Evolutionary conservation across 768 basidiomycete genomes (phyloP), one percentile per base, ranked within the genome.

Genomic region (Agaricus bisporus): DNA sequence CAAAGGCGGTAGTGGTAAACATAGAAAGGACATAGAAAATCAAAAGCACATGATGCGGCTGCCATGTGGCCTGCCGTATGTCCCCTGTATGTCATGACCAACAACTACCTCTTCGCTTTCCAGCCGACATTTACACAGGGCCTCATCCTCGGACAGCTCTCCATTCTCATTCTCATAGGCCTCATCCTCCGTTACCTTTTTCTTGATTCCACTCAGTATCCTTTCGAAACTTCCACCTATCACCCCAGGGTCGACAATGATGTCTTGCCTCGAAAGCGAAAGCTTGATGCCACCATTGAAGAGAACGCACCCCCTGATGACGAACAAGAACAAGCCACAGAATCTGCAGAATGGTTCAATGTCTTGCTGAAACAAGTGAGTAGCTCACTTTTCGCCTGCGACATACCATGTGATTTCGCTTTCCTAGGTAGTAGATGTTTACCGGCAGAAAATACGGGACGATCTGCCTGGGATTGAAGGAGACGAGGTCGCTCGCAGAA

Each of bases 41-140:
- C 26, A 38, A 35, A 38, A 18, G 9, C 48, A 38, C 36, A 32
- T 51, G 50, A 41, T 41, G 26, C 29, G 18, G 8, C 22, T 22
- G 22, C 22, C 22, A 22, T 22, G 22, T 22, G 22, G 22, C 22
- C 22, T 22, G 22, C 42, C 50, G 22, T 20, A 51, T 51, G 50
- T n/a, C 41, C 42, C 29, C 46, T 58, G 64, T 68, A 56, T 45
- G 51, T 55, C 29, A 78, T 79, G 82, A 72, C 73, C 47, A 67
- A 66, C 60, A 81, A 78, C 64, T 85, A 84, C 69, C 65, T 90
- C 45, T 79, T 89, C 60, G 83, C 85, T 35, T 73, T 91, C 41
- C 83, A 88, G 60, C 90, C 88, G 18, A 94, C 91, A 1, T 99
- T 99, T 70, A 97, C 95, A 0, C 95, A 98, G 65, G 95, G 95